Percentiles rank a stretch among this genome's conserved stretches.
These are phyloP conservation scores for Cenococcum geophilum DNA, from an alignment of 495 filamentous ascomycete genomes.

Conservation along the genomic window DNA sequence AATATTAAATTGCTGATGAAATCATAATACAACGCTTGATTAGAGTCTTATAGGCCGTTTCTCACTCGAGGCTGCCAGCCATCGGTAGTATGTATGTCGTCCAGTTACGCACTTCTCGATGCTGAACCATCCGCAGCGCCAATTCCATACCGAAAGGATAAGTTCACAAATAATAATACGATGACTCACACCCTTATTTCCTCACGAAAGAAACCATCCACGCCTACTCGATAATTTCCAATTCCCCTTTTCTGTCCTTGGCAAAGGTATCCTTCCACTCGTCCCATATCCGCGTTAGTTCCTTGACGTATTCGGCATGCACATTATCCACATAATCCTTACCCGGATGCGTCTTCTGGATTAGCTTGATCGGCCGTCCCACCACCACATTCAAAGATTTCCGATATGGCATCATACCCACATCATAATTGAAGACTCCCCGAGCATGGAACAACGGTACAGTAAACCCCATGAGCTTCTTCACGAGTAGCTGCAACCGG, in stretches of 20 bases:
- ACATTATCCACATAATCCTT: slow-evolving; percentile 71
- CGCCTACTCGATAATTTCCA: slow-evolving; percentile 68
- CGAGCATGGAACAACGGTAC: slow-evolving; percentile 83
- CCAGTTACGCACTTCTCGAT: no score
- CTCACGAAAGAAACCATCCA: neutral
- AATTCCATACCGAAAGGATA: no score
- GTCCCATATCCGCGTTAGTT: slow-evolving; percentile 79
- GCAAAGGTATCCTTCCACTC: slow-evolving; percentile 83
- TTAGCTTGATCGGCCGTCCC: slow-evolving; percentile 68
- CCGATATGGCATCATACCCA: slow-evolving; percentile 90
- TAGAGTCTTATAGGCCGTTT: no score
- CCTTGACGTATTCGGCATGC: slow-evolving; percentile 69
- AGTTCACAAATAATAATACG: no score
- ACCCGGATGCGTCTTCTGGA: slow-evolving; percentile 54
- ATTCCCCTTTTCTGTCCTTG: slow-evolving; percentile 59
- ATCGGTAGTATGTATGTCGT: no score
- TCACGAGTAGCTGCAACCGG: slow-evolving; percentile 69
- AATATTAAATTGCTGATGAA: no score
- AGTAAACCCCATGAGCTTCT: slow-evolving; percentile 85
- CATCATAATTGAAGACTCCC: slow-evolving; percentile 96
- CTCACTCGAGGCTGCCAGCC: no score
- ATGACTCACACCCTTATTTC: neutral
- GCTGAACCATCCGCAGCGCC: no score
- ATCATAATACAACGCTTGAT: no score
- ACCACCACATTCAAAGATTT: slow-evolving; percentile 82